These are phyloP conservation scores for Dactylonectria estremocensis DNA, from an alignment of 2,329 filamentous ascomycete species.

Conservation along the genomic window DNA sequence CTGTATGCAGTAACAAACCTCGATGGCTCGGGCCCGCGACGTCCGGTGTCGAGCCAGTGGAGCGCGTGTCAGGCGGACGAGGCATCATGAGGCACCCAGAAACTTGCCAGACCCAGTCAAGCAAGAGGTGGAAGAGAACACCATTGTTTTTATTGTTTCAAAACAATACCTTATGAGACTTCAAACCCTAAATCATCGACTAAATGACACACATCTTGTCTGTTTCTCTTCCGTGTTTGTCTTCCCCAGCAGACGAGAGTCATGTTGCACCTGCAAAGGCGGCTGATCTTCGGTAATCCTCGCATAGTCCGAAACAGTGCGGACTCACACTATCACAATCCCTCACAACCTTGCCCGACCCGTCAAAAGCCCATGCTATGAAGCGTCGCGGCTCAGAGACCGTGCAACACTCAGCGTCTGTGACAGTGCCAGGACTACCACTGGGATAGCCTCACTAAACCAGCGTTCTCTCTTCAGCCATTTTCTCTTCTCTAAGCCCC, in stretches of 20 bases:
- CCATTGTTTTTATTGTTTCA: no score
- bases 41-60: not conserved
- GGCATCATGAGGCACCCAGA: not conserved
- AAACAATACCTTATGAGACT: no score
- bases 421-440: conserved; percentile 11
- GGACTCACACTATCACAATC: not conserved
- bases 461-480: not conserved
- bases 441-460: not conserved
- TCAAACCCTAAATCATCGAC: no score
- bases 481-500: not conserved
- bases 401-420: conserved; percentile 14
- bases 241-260: no score
- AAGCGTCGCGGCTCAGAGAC: conserved; percentile 9
- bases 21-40: conserved; percentile 1
- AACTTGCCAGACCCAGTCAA: no score
- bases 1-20: no score
- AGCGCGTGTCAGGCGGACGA: not conserved
- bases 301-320: conserved; percentile 14
- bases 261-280: not conserved
- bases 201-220: no score
- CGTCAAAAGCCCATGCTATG: conserved; percentile 9
- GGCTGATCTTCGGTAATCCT: conserved; percentile 22
- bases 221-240: no score
- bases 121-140: no score
- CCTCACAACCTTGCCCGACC: conserved; percentile 19